These are phyloP conservation scores for Fusarium goolgardi DNA, from an alignment of 2,329 filamentous ascomycete genomes.

Conservation along the genomic window DNA sequence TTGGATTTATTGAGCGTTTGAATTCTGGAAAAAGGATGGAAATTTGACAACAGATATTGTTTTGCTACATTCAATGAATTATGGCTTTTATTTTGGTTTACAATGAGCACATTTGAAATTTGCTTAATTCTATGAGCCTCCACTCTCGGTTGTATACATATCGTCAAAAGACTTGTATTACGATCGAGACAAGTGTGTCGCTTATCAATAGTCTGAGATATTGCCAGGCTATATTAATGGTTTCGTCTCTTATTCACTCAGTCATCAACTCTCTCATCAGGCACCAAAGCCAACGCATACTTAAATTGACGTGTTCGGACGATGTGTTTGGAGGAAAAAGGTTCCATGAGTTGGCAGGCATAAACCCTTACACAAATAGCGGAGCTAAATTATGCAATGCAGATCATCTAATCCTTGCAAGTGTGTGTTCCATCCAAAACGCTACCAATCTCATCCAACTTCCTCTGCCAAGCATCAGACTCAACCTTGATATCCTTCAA, in stretches of 20 bases:
- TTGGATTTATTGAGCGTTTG: not conserved
- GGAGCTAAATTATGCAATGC: not conserved
- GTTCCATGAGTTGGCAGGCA: not conserved
- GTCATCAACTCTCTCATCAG: not conserved
- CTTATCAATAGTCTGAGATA: no score
- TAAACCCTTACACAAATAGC: not conserved
- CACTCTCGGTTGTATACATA: not conserved
- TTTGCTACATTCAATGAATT: not conserved
- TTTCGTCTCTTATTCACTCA: not conserved
- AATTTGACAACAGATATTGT: constrained; percentile 9
- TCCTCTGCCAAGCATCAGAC: constrained; percentile 38
- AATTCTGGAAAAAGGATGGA: not conserved
- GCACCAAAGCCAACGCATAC: not conserved
- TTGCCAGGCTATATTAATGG: not conserved
- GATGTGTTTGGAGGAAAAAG: not conserved
- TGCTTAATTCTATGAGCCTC: not conserved
- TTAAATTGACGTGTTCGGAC: not conserved
- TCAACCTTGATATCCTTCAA: constrained; percentile 22
- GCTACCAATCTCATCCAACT: constrained; percentile 40
- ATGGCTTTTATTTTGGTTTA: not conserved
- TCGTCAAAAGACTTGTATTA: no score
- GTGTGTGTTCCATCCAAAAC: constrained; percentile 36
- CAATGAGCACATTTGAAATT: not conserved
- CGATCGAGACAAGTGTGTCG: accelerated
- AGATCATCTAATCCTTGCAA: not conserved